Evolutionary conservation across 2,329 filamentous ascomycete genomes (phyloP), one percentile per base, ranked within the genome.

Genomic region (Aureobasidium subglaciale): DNA sequence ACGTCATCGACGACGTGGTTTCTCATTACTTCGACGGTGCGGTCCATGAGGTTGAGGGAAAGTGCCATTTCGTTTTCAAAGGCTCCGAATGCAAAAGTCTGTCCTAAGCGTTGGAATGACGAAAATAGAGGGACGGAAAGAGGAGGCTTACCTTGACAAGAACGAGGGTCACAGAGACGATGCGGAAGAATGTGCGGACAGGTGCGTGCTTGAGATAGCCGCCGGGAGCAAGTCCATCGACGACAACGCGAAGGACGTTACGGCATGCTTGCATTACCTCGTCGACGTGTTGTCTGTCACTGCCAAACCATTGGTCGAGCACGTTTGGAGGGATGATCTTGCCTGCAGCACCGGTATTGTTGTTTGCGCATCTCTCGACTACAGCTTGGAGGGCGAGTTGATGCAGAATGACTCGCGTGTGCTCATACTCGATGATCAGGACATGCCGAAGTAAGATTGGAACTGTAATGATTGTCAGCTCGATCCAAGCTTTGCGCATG

Each of bases 321-420:
- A 72, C 74, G 40, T 68, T 69, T 18, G 74, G 73, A 4, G 73
- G 70, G 15, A 78, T 77, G 1, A 74, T 70, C 41, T 72, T 72
- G n/a, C 71, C 68, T 20, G 62, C 46, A 62, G 71, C 62, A 63
- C 67, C 68, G 9, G 61, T 57, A 2, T 64, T 63, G 40, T 60
- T 57, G 59, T 81, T 90, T 6, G 90, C 92, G 71, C 89, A 96
- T 58, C 91, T 83, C 71, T 96, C 92, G 5, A 97, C 90, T 3
- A 97, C 90, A 20, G 93, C 93, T 72, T 99, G 93, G 2, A 99
- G 76, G 2, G 91, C 91, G 2, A 99, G 78, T 1, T 91, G 96
- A 69, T 97, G 96, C 73, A 96, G 82, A 67, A 97, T 97, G 49
- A 96, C 87, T 64, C 92, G 83, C 24, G 92, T 90, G 67, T 96